Conservation (phyloP, 148 eudicot species). For the Rhododendron griersonianum region DNA sequence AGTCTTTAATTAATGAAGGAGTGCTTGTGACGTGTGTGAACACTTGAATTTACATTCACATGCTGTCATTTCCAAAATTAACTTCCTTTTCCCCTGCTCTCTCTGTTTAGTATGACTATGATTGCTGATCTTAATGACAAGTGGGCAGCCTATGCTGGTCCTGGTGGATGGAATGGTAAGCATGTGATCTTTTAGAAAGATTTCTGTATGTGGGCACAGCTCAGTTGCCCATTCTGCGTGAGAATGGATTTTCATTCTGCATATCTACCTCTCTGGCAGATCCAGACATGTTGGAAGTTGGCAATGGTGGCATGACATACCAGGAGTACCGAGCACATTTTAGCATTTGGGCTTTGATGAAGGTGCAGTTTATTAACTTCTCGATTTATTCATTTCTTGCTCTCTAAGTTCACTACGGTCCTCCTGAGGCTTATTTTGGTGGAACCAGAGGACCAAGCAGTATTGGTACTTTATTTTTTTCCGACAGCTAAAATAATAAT, state of each 20-base stretch:
- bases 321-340: constrained; percentile 84
- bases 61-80: neutral
- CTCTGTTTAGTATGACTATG: constrained; percentile 62
- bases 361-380: constrained; percentile 36
- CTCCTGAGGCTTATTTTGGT: neutral
- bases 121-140: constrained; percentile 92
- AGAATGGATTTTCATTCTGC: neutral
- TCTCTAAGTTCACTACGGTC: neutral
- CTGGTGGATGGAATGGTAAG: constrained; percentile 99
- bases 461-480: neutral
- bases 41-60: neutral
- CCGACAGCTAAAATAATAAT: neutral
- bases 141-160: constrained; percentile 97
- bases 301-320: constrained; percentile 92
- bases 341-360: constrained; percentile 97
- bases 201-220: neutral
- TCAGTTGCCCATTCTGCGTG: neutral
- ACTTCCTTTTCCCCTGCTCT: neutral
- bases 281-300: constrained; percentile 99
- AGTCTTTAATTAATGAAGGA: neutral
- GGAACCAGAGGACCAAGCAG: neutral
- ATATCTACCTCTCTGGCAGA: constrained; percentile 39
- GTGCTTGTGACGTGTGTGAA: neutral
- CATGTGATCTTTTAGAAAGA: constrained; percentile 12
- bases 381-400: neutral